These are phyloP conservation scores for Magnolia sinica DNA, from an alignment of 164 flowering plant genomes.

Conservation along the genomic window DNA sequence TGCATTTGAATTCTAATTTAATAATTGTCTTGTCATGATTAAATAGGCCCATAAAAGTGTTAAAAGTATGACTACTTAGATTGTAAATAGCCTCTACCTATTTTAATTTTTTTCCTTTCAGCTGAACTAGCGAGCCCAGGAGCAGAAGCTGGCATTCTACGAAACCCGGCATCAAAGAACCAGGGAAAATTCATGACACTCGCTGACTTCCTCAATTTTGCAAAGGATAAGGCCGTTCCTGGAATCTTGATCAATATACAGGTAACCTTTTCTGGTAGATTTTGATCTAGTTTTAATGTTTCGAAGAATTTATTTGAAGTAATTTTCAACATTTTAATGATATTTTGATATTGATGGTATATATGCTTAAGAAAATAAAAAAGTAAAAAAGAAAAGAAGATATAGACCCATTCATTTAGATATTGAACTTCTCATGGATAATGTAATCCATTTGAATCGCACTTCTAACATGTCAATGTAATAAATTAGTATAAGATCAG, in stretches of 20 bases:
- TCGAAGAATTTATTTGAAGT: too few relatives aligned
- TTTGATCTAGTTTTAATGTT: neutral
- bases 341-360: neutral
- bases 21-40: neutral
- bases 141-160: constrained; percentile 18
- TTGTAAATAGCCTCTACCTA: neutral
- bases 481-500: too few relatives aligned
- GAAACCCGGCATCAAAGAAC: constrained; percentile 27
- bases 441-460: too few relatives aligned
- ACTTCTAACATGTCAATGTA: too few relatives aligned
- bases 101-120: constrained; percentile 25
- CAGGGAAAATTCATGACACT: constrained; percentile 16
- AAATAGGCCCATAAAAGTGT: neutral
- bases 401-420: neutral
- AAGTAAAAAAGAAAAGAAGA: neutral
- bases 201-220: constrained; percentile 17
- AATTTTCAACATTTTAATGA: neutral
- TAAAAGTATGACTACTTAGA: neutral
- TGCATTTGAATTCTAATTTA: too few relatives aligned
- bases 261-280: constrained; percentile 8
- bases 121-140: constrained; percentile 49
- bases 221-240: constrained; percentile 13
- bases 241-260: constrained; percentile 18
- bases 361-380: neutral
- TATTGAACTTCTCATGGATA: too few relatives aligned